phyloP scores from a whole-genome alignment of 805 yeast genomes.

The Cyberlindnera amylophila region DNA sequence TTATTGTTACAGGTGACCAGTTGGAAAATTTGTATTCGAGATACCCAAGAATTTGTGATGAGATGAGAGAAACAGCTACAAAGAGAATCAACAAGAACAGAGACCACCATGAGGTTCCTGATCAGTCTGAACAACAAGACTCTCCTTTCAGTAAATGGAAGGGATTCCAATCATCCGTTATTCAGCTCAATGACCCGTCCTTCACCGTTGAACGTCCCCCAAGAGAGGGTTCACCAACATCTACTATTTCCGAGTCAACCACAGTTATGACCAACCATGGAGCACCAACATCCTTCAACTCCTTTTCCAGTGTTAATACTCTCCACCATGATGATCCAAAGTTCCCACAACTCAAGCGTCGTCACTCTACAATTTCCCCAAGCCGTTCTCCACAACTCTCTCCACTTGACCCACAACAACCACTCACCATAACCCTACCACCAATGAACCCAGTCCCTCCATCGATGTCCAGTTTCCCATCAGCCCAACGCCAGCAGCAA shows the following conservation, averaged over 20 bases:
- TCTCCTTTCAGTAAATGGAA: conserved; percentile 26
- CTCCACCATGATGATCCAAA: conserved; percentile 6
- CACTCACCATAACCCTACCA: conserved; percentile 31
- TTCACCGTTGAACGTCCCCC: background rate
- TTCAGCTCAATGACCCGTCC: conserved; percentile 3
- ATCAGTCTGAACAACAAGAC: conserved; percentile 4
- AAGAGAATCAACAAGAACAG: conserved; percentile 39
- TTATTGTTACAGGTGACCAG: conserved; percentile 54
- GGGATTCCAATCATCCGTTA: conserved; percentile 18
- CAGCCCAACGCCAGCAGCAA: conserved; percentile 16
- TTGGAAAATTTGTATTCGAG: conserved; percentile 50
- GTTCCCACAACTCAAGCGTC: conserved; percentile 10
- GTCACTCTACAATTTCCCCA: conserved; percentile 15
- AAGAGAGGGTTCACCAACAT: conserved; percentile 8
- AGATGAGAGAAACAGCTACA: conserved; percentile 58
- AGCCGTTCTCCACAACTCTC: conserved; percentile 12
- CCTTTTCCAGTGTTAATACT: conserved; percentile 7
- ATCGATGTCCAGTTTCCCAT: conserved; percentile 33
- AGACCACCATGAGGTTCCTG: conserved; percentile 9
- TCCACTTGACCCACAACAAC: conserved; percentile 6
- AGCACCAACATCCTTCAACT: conserved; percentile 1
- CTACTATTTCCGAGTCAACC: conserved; percentile 2
- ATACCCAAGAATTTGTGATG: conserved; percentile 56
- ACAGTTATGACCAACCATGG: conserved; percentile 1
- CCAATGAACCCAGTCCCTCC: conserved; percentile 38